phyloP scores from a whole-genome alignment of 2,329 filamentous ascomycete genomes.

The Nemania sp. region DNA sequence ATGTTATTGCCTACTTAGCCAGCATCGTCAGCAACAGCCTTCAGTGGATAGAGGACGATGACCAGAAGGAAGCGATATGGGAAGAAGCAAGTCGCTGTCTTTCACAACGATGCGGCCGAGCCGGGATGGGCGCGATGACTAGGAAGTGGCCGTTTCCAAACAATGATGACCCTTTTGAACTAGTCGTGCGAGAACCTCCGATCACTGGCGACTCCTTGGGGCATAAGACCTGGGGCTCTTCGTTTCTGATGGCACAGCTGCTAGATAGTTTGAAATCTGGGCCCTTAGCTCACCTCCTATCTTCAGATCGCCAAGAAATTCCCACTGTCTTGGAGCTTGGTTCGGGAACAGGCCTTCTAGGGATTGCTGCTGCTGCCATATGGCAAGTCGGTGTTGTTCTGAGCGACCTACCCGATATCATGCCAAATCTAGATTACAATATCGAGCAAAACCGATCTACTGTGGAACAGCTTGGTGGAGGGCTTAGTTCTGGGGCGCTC shows the following conservation, averaged over 20 bases:
- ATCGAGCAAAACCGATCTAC: constrained; percentile 63
- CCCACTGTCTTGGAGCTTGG: constrained; percentile 73
- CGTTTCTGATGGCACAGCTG: constrained; percentile 78
- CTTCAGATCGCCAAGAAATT: constrained; percentile 33
- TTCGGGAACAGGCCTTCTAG: constrained; percentile 88
- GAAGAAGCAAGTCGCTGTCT: constrained; percentile 77
- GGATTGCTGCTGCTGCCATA: constrained; percentile 77
- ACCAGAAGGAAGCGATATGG: constrained; percentile 71
- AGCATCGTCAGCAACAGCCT: constrained; percentile 69
- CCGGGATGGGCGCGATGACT: constrained; percentile 62
- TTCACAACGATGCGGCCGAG: constrained; percentile 82
- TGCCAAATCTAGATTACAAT: constrained; percentile 79
- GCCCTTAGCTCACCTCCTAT: constrained; percentile 51
- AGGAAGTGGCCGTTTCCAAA: constrained; percentile 56
- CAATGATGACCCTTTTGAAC: constrained; percentile 52
- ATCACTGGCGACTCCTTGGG: constrained; percentile 87
- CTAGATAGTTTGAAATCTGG: constrained; percentile 56
- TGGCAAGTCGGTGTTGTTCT: constrained; percentile 69
- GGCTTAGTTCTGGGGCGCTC: constrained; percentile 65
- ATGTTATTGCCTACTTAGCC: constrained; percentile 68
- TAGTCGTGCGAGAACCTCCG: constrained; percentile 82
- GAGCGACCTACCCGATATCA: constrained; percentile 83
- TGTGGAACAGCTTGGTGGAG: constrained; percentile 59
- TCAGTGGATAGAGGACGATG: constrained; percentile 69
- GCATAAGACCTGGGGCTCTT: constrained; percentile 94